Conservation (phyloP, 768 basidiomycete genomes). For the Russula compacta region DNA sequence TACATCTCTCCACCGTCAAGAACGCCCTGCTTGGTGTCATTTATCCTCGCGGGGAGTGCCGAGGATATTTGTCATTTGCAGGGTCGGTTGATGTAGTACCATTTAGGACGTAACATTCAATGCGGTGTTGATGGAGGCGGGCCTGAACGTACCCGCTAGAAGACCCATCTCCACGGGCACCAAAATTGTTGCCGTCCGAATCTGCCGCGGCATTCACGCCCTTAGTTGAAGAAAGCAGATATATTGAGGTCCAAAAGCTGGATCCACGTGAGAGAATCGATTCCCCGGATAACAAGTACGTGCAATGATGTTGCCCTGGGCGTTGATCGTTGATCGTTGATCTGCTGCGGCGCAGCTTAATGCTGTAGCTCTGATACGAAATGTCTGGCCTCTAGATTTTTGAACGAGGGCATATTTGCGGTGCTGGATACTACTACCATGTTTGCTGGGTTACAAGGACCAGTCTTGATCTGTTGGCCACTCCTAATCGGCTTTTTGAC, state of each 20-base stretch:
- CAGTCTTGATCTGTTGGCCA: conserved; percentile 32
- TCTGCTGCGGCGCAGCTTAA: conserved; percentile 43
- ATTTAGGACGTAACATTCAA: no score
- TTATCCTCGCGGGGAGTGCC: no score
- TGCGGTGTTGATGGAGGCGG: no score
- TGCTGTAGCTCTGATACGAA: conserved; percentile 46
- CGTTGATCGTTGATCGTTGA: conserved; percentile 25
- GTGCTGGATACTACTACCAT: conserved; percentile 49
- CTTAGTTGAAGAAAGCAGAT: conserved; percentile 48
- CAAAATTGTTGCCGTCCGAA: no score
- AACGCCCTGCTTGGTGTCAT: no score
- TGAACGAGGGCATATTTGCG: conserved; percentile 43
- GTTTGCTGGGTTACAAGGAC: conserved; percentile 52
- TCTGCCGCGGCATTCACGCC: no score
- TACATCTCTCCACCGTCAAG: no score
- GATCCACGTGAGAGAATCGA: conserved; percentile 42
- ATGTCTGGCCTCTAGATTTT: conserved; percentile 40
- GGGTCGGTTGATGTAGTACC: no score
- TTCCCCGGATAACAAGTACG: conserved; percentile 51
- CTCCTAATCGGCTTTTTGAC: no score
- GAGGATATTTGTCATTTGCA: no score
- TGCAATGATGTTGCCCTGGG: conserved; percentile 43
- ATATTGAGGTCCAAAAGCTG: conserved; percentile 33
- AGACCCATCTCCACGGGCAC: no score
- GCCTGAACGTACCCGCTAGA: no score